These are phyloP conservation scores for Xerophyta viscosa DNA, from an alignment of 106 monocot species.

Conservation along the genomic window DNA sequence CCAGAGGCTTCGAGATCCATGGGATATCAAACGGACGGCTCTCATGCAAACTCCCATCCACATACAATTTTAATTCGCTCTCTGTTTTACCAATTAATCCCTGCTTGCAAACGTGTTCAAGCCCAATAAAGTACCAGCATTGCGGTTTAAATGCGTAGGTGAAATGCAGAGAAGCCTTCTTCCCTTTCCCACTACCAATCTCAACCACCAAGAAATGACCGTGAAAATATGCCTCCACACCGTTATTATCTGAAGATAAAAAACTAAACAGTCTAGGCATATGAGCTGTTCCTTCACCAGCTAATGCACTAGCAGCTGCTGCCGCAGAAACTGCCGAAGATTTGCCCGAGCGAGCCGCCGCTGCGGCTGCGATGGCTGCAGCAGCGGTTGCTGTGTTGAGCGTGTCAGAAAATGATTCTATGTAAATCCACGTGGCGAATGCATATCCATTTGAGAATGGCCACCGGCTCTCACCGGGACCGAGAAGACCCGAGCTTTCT, in stretches of 20 bases:
- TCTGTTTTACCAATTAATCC: conserved; percentile 78
- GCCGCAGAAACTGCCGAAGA: conserved; percentile 89
- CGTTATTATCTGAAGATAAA: conserved; percentile 71
- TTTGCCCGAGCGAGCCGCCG: conserved; percentile 70
- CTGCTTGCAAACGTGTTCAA: conserved; percentile 85
- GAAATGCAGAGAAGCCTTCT: conserved; percentile 78
- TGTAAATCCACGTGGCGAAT: conserved; percentile 94
- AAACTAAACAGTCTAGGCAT: conserved; percentile 98
- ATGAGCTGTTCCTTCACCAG: conserved; percentile 72
- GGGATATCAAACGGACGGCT: conserved; percentile 82
- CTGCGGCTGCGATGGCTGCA: conserved; percentile 75
- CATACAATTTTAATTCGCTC: conserved; percentile 84
- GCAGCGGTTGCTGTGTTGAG: conserved; percentile 92
- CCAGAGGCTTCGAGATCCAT: conserved; percentile 72
- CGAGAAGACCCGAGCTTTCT: conserved; percentile 88
- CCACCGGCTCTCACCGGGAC: conserved; percentile 85
- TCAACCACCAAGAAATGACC: conserved; percentile 97
- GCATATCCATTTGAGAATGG: conserved; percentile 87
- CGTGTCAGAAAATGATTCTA: conserved; percentile 84
- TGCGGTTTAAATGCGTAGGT: conserved; percentile 79
- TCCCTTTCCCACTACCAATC: conserved; percentile 66
- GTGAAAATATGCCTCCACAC: conserved; percentile 95
- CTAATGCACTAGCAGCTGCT: conserved; percentile 84
- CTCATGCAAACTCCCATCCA: conserved; percentile 84
- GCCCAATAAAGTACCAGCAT: conserved; percentile 85